Conservation (phyloP, 2,329 filamentous ascomycete species). For the Talaromyces piceae region DNA sequence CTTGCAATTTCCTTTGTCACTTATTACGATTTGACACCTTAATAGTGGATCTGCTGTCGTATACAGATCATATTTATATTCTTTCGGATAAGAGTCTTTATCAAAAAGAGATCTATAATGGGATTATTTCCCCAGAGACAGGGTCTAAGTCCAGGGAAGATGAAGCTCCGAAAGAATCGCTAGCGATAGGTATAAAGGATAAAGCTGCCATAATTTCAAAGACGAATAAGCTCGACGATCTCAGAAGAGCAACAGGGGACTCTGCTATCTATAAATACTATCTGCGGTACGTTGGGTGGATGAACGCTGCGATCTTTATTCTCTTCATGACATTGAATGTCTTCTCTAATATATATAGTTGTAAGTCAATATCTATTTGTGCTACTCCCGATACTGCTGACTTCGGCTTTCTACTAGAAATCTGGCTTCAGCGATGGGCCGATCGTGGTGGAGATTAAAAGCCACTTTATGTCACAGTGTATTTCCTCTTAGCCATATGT, state of each 20-base stretch:
- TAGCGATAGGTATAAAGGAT: neutral
- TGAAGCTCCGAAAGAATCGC: neutral
- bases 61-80: conserved; percentile 36
- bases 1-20: neutral
- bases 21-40: neutral
- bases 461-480: conserved; percentile 32
- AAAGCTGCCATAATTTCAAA: conserved; percentile 11
- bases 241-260: conserved; percentile 26
- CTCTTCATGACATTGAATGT: conserved; percentile 30
- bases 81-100: conserved; percentile 30
- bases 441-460: conserved; percentile 21
- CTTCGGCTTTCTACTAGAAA: conserved; percentile 15
- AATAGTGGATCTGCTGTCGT: conserved; percentile 31
- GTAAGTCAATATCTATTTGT: neutral
- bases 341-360: conserved; percentile 31
- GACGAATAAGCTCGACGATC: conserved; percentile 18
- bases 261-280: conserved; percentile 37
- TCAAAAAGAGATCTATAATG: conserved; percentile 21
- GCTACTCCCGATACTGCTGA: neutral
- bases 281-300: conserved; percentile 30
- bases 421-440: conserved; percentile 39
- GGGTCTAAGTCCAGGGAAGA: neutral
- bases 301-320: conserved; percentile 27
- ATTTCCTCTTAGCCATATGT: conserved; percentile 31
- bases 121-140: neutral